Conservation (phyloP, 768 basidiomycete genomes). For the Pulveroboletus sp. region DNA sequence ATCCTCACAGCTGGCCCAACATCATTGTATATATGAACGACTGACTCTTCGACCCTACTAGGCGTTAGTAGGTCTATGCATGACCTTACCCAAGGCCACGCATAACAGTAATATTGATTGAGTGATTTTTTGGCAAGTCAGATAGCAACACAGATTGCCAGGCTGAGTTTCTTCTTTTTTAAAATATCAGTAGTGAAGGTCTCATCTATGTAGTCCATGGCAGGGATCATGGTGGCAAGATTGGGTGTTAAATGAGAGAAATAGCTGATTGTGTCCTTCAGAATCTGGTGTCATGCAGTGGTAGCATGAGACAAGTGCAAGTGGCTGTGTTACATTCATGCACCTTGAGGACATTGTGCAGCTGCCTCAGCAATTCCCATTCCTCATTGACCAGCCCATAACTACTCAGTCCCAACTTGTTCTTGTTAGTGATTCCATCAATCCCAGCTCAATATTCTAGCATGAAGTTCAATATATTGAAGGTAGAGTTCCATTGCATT, state of each 20-base stretch:
- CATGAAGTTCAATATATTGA: slow-evolving; percentile 20
- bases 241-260: slow-evolving; percentile 29
- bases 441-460: slow-evolving; percentile 19
- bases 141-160: slow-evolving; percentile 5
- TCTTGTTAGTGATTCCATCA: slow-evolving; percentile 17
- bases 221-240: slow-evolving; percentile 36
- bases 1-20: too few relatives aligned
- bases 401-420: slow-evolving; percentile 12
- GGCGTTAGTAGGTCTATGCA: too few relatives aligned
- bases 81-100: too few relatives aligned
- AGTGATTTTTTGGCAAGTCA: slow-evolving; percentile 20
- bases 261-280: slow-evolving; percentile 34
- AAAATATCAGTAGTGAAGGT: slow-evolving; percentile 10
- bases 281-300: slow-evolving; percentile 18
- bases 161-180: neutral
- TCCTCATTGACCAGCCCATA: slow-evolving; percentile 28
- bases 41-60: too few relatives aligned
- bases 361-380: slow-evolving; percentile 33
- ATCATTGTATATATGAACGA: too few relatives aligned
- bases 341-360: slow-evolving; percentile 32
- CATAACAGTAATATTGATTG: slow-evolving; percentile 25
- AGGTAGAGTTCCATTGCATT: slow-evolving; percentile 22
- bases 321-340: neutral
- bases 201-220: slow-evolving; percentile 36
- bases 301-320: neutral